Evolutionary conservation across 1,139 yeast genomes (phyloP).

Genomic region (Geotrichum australiense): DNA sequence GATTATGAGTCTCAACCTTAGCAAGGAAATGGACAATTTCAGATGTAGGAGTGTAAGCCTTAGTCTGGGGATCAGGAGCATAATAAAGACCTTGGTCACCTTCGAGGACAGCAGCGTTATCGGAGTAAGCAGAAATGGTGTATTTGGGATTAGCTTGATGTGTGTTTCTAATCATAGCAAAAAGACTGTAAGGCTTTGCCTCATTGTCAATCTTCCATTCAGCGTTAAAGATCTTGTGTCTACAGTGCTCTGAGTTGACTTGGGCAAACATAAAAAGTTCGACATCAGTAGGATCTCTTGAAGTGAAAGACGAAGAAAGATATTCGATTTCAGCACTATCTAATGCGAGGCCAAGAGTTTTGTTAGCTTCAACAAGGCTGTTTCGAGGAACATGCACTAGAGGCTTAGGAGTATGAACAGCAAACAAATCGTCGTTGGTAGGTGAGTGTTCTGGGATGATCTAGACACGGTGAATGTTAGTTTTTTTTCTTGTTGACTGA

Average conservation of each 20-base stretch:
- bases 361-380: slow-evolving; percentile 69
- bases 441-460: slow-evolving; percentile 50
- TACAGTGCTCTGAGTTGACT: slow-evolving; percentile 98
- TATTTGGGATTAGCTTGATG: slow-evolving; percentile 71
- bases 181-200: slow-evolving; percentile 64
- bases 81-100: slow-evolving; percentile 65
- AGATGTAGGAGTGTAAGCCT: slow-evolving; percentile 64
- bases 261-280: slow-evolving; percentile 99
- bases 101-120: slow-evolving; percentile 96
- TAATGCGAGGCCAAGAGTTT: slow-evolving; percentile 80
- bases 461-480: too few species aligned
- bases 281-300: slow-evolving; percentile 95
- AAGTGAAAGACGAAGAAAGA: slow-evolving; percentile 62
- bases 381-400: slow-evolving; percentile 57
- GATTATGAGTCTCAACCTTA: slow-evolving; percentile 98
- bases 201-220: slow-evolving; percentile 94
- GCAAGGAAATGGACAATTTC: slow-evolving; percentile 85
- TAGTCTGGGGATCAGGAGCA: slow-evolving; percentile 67
- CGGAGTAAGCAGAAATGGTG: slow-evolving; percentile 92
- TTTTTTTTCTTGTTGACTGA: too few species aligned
- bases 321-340: slow-evolving; percentile 91
- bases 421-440: slow-evolving; percentile 60
- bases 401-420: slow-evolving; percentile 78
- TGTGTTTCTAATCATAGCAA: slow-evolving; percentile 95
- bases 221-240: slow-evolving; percentile 98